These are phyloP conservation scores for Aspergillus glaucus DNA, from an alignment of 2,329 filamentous ascomycete species.

Conservation along the genomic window DNA sequence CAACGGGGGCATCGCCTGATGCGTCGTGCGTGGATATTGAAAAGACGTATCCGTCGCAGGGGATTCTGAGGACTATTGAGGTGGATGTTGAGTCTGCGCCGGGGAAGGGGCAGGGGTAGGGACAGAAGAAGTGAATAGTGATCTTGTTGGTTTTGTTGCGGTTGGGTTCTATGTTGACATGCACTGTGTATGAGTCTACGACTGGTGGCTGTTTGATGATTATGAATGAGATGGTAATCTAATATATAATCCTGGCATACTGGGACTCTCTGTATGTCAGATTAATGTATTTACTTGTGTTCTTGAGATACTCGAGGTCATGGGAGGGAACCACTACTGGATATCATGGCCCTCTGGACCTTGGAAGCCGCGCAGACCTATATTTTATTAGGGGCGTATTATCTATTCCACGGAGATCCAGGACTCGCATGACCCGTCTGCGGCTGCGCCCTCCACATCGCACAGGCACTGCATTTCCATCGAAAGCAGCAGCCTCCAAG, in stretches of 20 bases:
- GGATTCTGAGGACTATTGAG: slow-evolving; percentile 17
- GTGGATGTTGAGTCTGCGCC: slow-evolving; percentile 17
- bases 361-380: slow-evolving; percentile 31
- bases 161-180: too few relatives aligned
- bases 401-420: slow-evolving; percentile 32
- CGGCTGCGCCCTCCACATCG: slow-evolving; percentile 31
- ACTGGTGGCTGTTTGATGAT: too few relatives aligned
- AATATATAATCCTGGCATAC: too few relatives aligned
- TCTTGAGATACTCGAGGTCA: too few relatives aligned
- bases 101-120: not conserved
- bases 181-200: too few relatives aligned
- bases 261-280: too few relatives aligned
- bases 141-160: too few relatives aligned
- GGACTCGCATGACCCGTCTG: slow-evolving; percentile 35
- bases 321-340: slow-evolving; percentile 4
- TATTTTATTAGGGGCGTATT: slow-evolving; percentile 32
- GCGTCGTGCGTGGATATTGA: not conserved
- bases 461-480: slow-evolving; percentile 32
- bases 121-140: not conserved
- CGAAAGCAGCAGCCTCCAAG: slow-evolving; percentile 3
- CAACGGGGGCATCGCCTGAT: slow-evolving; percentile 1
- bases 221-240: too few relatives aligned
- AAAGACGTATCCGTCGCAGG: not conserved
- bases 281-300: too few relatives aligned
- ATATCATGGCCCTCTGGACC: slow-evolving; percentile 16